Percentiles rank a stretch among this genome's conserved stretches.
Conservation (phyloP, 352 stramenopile species). For the Phytophthora citrophthora region DNA sequence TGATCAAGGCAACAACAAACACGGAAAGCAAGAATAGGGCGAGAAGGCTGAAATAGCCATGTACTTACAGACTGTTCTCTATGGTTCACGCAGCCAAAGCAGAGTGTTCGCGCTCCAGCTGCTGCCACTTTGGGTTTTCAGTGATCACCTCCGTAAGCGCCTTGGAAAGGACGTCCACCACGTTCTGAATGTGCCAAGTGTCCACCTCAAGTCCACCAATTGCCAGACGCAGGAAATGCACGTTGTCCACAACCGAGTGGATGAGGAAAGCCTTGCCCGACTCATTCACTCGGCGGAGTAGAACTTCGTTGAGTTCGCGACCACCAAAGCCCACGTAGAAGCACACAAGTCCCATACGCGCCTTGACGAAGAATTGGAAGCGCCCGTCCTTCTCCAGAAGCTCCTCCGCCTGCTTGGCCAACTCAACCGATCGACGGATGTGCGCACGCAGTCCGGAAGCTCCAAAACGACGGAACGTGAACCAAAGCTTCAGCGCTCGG, state of each 20-base stretch:
- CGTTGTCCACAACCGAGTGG: slow-evolving; percentile 65
- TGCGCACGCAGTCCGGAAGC: slow-evolving; percentile 56
- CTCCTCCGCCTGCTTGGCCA: slow-evolving; percentile 52
- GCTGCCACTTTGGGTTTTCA: slow-evolving; percentile 43
- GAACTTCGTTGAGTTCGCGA: slow-evolving; percentile 49
- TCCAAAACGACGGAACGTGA: slow-evolving; percentile 73
- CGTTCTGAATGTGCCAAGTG: slow-evolving; percentile 54
- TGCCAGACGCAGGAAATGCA: slow-evolving; percentile 61
- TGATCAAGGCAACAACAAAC: slow-evolving; percentile 1
- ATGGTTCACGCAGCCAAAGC: slow-evolving; percentile 4
- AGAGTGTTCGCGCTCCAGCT: slow-evolving; percentile 26
- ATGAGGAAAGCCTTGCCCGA: slow-evolving; percentile 68
- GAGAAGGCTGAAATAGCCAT: slow-evolving; percentile 25
- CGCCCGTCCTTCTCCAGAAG: slow-evolving; percentile 47
- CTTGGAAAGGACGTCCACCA: slow-evolving; percentile 40
- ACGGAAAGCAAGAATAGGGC: slow-evolving; percentile 18
- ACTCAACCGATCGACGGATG: slow-evolving; percentile 54
- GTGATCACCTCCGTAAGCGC: slow-evolving; percentile 39
- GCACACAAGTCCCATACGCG: slow-evolving; percentile 67
- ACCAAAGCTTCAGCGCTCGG: slow-evolving; percentile 75
- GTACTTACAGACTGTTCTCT: not conserved
- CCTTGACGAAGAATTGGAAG: slow-evolving; percentile 59
- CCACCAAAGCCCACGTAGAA: slow-evolving; percentile 60
- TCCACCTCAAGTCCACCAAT: slow-evolving; percentile 57
- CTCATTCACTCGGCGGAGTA: slow-evolving; percentile 65